Evolutionary conservation across 768 basidiomycete species (phyloP), one percentile per base, ranked within the genome.

Genomic region (Rhizopogon vinicolor): DNA sequence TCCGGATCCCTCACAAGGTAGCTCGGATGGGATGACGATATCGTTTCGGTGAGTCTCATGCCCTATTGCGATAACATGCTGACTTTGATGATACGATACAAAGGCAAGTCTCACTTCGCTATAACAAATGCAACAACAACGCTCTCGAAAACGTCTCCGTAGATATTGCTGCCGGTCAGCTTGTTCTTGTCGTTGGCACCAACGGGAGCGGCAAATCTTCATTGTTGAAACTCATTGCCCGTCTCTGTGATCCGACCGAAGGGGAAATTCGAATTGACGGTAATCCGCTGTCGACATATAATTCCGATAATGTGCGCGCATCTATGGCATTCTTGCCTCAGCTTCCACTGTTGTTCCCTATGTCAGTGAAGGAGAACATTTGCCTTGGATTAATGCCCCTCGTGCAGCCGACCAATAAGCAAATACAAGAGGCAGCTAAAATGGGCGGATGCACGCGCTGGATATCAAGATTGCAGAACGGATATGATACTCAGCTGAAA

Each of bases 251-350:
- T 48, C 73, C 76, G 0, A 70, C 72, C 0, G 64, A 68, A 0
- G 83, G 81, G 0, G 60, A 72, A 7, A 63, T 84, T 5, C 61
- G 76, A 14, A 67, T 84, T 35, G 77, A 84, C 51, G 75, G 72
- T 7, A 39, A 64, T 3, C 70, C 74, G 0, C 73, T 78, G 10
- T 54, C 64, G 2, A 58, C 65, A 0, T 83, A 80, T 40, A 63
- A 68, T 9, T 55, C 71, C 0, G 59, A 64, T 6, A 73, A 77
- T 35, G 64, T 85, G 3, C 78, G 79, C 16, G 64, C 63, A 0
- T 69, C 79, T 1, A 79, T 76, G 31, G 72, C 77, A 0, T 71
- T 78, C 25, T 74, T 84, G 16, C 75, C 78, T 0, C 83, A 84
- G 55, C 77, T 78, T 7, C 78, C 77, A 29, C 58, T 67, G 2